These are phyloP conservation scores for Fomitopsis palustris DNA, from an alignment of 1,284 basidiomycete genomes.

Conservation along the genomic window DNA sequence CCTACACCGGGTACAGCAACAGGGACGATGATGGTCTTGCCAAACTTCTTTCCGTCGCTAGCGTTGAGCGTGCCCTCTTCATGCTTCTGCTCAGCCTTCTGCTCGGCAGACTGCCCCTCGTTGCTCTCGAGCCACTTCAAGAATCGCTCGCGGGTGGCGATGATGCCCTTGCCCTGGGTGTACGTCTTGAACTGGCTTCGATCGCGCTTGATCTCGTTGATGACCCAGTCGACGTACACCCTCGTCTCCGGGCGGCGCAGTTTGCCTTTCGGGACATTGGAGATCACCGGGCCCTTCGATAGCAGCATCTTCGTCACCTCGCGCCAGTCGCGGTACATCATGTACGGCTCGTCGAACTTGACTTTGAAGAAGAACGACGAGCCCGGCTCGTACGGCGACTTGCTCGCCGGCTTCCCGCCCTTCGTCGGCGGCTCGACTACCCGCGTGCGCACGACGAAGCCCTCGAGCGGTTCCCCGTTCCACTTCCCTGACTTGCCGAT, in stretches of 20 bases:
- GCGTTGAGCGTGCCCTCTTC: constrained; percentile 30
- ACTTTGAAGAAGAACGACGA: constrained; percentile 98
- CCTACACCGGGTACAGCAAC: constrained; percentile 92
- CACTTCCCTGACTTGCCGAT: constrained; percentile 71
- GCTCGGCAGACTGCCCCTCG: constrained; percentile 36
- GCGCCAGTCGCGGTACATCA: constrained; percentile 98
- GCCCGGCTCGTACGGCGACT: constrained; percentile 71
- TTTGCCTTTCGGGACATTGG: constrained; percentile 54
- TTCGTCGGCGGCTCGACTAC: constrained; percentile 43
- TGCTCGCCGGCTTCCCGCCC: constrained; percentile 25
- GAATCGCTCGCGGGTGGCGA: constrained; percentile 81
- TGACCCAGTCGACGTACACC: constrained; percentile 69
- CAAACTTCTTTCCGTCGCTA: constrained; percentile 41
- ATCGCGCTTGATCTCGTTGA: constrained; percentile 64
- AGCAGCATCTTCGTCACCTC: constrained; percentile 87
- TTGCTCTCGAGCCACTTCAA: constrained; percentile 62
- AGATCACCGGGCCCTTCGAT: constrained; percentile 31
- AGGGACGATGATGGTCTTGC: constrained; percentile 86
- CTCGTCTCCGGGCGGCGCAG: constrained; percentile 65
- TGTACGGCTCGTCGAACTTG: constrained; percentile 98
- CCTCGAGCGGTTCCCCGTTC: constrained; percentile 88
- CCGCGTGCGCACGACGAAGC: constrained; percentile 90
- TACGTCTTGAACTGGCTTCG: constrained; percentile 64
- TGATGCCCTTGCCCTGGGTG: constrained; percentile 76
- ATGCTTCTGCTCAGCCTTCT: constrained; percentile 19